Base-by-base conservation (phyloP, 768 basidiomycete species). In the Galerina sulciceps region DNA sequence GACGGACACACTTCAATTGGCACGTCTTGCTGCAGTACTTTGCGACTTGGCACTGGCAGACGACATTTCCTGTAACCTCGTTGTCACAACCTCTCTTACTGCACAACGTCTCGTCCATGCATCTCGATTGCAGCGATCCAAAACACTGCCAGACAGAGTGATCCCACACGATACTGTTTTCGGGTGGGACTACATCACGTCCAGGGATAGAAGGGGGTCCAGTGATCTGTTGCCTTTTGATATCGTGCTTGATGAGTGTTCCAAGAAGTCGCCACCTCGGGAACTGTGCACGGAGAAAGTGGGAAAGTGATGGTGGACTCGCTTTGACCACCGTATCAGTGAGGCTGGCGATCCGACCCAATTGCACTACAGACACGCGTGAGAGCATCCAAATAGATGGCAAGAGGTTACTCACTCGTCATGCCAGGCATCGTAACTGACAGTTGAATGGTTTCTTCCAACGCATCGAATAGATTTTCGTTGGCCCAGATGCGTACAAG, bases 11-110 rank as follows among this genome's bases (percentile, higher is more conserved):
- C 55, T 57, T 57, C 2, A 35, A 41, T 40, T 50, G 36, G 18
- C 55, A 57, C 8, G 34, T 23, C n/a, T 49, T 37, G n/a, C 55
- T 57, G 47, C 55, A 57, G 23, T 57, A 57, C 36, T 48, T 49
- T 35, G 34, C 26, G 13, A n/a, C 34, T 18, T 49, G 17, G n/a
- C 55, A 50, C 38, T 6, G 48, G 34, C 55, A 57, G 15, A n/a
- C 22, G n/a, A 50, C 34, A 22, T 18, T 57, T 26, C 55, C 47
- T 9, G 18, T 15, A 8, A 31, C 26, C 26, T 31, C 26, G 2
- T 57, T 57, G 14, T 57, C 38, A 46, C 55, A 57, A 2, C 55
- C 47, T 38, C 55, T 38, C 55, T 50, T 57, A 10, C 55, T 36
- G 31, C 55, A 57, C 37, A 40, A 17, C 46, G 36, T 35, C 23